Conservation (phyloP, 1,139 yeast species). For the Petasospora fabianii region DNA sequence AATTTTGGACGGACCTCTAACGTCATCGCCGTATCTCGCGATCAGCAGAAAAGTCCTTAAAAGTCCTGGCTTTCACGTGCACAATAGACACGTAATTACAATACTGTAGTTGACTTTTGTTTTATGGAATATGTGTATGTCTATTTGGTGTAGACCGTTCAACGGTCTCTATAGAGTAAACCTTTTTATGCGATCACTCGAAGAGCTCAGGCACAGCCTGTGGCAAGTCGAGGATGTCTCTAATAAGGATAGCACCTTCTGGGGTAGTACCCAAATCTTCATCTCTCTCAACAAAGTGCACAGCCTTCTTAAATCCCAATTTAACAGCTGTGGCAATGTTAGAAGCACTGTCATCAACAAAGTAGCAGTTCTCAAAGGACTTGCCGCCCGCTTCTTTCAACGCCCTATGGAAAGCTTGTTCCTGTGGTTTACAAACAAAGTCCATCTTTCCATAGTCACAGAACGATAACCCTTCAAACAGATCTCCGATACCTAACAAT, state of each 20-base stretch:
- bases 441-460: constrained; percentile 76
- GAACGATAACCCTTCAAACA: constrained; percentile 89
- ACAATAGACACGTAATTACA: too few species aligned
- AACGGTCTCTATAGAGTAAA: too few species aligned
- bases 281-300: constrained; percentile 39
- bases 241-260: constrained; percentile 41
- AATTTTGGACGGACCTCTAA: too few species aligned
- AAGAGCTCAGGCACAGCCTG: constrained; percentile 48
- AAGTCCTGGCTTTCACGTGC: too few species aligned
- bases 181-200: constrained; percentile 4
- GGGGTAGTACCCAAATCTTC: constrained; percentile 34
- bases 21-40: too few species aligned
- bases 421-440: constrained; percentile 84
- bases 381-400: constrained; percentile 54
- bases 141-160: not conserved
- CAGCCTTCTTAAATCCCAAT: constrained; percentile 41
- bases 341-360: constrained; percentile 78
- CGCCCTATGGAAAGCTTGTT: constrained; percentile 51
- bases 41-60: too few species aligned
- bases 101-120: too few species aligned
- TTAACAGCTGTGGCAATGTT: constrained; percentile 47
- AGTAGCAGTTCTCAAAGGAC: constrained; percentile 49
- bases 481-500: constrained; percentile 79
- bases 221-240: constrained; percentile 45
- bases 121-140: not conserved